Conservation (phyloP, 805 yeast genomes). For the Suhomyces xylopsoci region DNA sequence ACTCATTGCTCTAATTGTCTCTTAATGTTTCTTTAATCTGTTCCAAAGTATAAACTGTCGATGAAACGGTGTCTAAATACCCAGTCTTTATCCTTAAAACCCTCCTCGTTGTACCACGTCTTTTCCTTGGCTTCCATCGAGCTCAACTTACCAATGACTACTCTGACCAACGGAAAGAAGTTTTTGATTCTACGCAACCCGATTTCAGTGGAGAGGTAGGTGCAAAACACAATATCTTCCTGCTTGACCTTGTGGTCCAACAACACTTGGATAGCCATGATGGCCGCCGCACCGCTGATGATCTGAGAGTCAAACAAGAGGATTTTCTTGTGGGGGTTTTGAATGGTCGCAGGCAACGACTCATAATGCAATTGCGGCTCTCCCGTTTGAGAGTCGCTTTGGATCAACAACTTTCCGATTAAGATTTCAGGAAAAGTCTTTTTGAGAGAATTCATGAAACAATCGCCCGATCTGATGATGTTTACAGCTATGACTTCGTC, state of each 20-base stretch:
- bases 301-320: constrained; percentile 83
- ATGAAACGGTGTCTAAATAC: constrained; percentile 67
- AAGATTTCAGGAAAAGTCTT: constrained; percentile 74
- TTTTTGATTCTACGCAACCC: constrained; percentile 70
- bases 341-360: constrained; percentile 53
- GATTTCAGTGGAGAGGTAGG: constrained; percentile 72
- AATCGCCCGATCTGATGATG: constrained; percentile 88
- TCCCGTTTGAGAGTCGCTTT: constrained; percentile 84
- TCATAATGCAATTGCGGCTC: constrained; percentile 92
- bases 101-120: constrained; percentile 30
- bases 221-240: constrained; percentile 61
- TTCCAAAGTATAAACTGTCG: constrained; percentile 78
- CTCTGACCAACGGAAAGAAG: constrained; percentile 68
- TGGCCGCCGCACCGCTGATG: constrained; percentile 88
- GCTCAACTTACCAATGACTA: constrained; percentile 69
- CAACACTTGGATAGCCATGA: constrained; percentile 89
- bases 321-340: constrained; percentile 38
- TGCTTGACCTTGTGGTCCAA: constrained; percentile 72
- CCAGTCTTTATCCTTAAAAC: constrained; percentile 49
- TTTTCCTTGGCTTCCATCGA: constrained; percentile 24
- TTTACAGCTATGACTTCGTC: constrained; percentile 68
- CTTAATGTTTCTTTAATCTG: no score
- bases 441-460: constrained; percentile 77
- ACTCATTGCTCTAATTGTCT: no score
- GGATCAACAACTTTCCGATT: constrained; percentile 82